Conservation (phyloP, 176 grass and related monocot species). For the Phoenix dactylifera region DNA sequence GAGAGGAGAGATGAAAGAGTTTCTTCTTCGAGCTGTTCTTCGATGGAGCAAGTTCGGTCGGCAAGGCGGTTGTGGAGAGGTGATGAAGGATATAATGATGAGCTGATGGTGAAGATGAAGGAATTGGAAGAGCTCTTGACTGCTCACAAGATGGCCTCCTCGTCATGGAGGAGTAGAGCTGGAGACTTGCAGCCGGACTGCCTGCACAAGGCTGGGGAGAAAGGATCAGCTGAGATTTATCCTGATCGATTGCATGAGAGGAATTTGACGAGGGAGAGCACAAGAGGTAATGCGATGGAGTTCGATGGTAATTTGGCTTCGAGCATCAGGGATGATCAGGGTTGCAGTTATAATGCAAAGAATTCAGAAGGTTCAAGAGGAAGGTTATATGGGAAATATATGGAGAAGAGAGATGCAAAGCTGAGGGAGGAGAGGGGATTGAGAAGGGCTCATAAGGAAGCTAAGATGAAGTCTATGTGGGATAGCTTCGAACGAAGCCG, state of each 20-base stretch:
- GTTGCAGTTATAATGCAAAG: background rate
- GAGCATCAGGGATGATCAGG: too few species aligned
- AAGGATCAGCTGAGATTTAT: background rate
- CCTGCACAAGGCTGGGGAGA: background rate
- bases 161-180: too few species aligned
- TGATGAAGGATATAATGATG: background rate
- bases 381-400: conserved; percentile 44
- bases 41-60: background rate
- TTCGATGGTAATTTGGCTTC: too few species aligned
- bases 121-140: background rate
- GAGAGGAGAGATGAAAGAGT: too few species aligned
- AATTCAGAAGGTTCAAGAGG: conserved; percentile 11
- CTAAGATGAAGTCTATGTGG: conserved; percentile 13
- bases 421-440: conserved; percentile 21
- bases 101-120: conserved; percentile 4
- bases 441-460: conserved; percentile 14
- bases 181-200: background rate
- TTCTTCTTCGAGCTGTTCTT: too few species aligned
- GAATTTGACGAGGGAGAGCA: background rate
- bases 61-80: background rate
- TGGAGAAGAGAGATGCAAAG: conserved; percentile 46
- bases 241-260: background rate
- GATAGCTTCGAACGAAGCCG: background rate
- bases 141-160: too few species aligned
- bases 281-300: too few species aligned